phyloP scores from a whole-genome alignment of 2,329 filamentous ascomycete genomes.

The Didymella arachidicola region DNA sequence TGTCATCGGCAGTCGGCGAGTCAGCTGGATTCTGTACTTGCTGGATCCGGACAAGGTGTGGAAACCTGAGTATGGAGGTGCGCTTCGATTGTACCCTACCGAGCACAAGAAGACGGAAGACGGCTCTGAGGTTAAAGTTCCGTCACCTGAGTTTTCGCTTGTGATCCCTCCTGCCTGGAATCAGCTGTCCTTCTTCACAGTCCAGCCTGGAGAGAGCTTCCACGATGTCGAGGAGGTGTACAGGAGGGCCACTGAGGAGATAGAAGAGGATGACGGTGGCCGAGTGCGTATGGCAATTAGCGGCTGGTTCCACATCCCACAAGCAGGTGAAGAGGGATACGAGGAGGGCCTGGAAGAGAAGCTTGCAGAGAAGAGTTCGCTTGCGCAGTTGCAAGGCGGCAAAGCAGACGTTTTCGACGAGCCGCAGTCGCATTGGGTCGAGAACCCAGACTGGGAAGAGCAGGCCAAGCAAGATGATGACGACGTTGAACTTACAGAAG shows the following conservation, averaged over 20 bases:
- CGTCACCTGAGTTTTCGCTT: conserved; percentile 78
- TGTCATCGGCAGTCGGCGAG: conserved; percentile 93
- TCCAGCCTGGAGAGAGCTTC: conserved; percentile 98
- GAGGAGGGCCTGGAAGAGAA: conserved; percentile 87
- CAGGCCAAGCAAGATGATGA: conserved; percentile 57
- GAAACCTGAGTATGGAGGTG: conserved; percentile 92
- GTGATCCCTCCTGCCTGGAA: conserved; percentile 95
- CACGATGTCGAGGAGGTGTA: conserved; percentile 99
- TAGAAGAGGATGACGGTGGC: conserved; percentile 72
- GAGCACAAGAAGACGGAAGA: conserved; percentile 69
- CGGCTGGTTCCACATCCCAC: conserved; percentile 98
- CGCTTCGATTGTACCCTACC: conserved; percentile 84
- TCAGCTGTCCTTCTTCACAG: conserved; percentile 96
- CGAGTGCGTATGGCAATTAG: conserved; percentile 96
- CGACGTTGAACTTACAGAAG: conserved; percentile 68
- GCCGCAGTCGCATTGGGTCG: conserved; percentile 69
- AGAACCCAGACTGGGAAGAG: conserved; percentile 46
- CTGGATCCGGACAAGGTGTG: conserved; percentile 91
- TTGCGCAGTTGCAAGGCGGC: conserved; percentile 85
- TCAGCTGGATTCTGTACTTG: conserved; percentile 97
- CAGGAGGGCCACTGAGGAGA: conserved; percentile 66
- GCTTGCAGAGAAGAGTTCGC: conserved; percentile 85
- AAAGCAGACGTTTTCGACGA: conserved; percentile 89
- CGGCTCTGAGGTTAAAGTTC: conserved; percentile 79
- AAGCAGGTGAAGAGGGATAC: conserved; percentile 91